Base-by-base conservation (phyloP, 495 filamentous ascomycete species). In the Hypomontagnella submonticulosa region DNA sequence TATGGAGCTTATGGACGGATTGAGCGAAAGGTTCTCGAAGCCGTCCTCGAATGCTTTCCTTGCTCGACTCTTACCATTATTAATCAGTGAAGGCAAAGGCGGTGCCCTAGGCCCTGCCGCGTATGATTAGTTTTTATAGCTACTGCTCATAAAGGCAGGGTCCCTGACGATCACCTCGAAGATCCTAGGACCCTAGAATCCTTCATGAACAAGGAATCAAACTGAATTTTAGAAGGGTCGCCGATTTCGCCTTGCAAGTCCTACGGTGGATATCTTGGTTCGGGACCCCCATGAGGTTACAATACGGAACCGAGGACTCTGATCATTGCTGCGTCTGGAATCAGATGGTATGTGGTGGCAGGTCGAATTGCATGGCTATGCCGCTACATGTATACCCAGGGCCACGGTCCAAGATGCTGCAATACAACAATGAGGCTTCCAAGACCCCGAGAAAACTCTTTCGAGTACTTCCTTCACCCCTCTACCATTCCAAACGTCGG, bases 361-460 rank as follows among this genome's bases (percentile, higher is more conserved):
- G 15, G 43, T 23, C 38, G 19, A 57, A 11, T 40, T 19, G 12
- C 20, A 36, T 12, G 19, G 13, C 44, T 19, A 48, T 54, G 42
- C 54, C 48, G 38, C 54, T 41, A 42, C n/a, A n/a, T n/a, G n/a
- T n/a, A n/a, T 38, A 53, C 64, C 64, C 64, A 42, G 32, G 16
- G 51, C 64, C 64, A 62, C 49, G 64, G 64, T 11, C 44, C 57
- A 6, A 50, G 8, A 5, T 9, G 43, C 44, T 51, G 51, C 36
- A 61, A 32, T 50, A 23, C 63, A 30, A 66, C 63, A 37, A 51
- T 55, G 43, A 66, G 46, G 51, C 41, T 58, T 58, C 47, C 13
- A 40, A 42, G 36, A 40, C 16, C 33, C 12, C 19, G 50, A 18
- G 37, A 57, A 55, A 50, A 33, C 6, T 43, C 34, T 60, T 40